phyloP scores from a whole-genome alignment of 1,284 basidiomycete genomes.

The Heterobasidion occidentale region DNA sequence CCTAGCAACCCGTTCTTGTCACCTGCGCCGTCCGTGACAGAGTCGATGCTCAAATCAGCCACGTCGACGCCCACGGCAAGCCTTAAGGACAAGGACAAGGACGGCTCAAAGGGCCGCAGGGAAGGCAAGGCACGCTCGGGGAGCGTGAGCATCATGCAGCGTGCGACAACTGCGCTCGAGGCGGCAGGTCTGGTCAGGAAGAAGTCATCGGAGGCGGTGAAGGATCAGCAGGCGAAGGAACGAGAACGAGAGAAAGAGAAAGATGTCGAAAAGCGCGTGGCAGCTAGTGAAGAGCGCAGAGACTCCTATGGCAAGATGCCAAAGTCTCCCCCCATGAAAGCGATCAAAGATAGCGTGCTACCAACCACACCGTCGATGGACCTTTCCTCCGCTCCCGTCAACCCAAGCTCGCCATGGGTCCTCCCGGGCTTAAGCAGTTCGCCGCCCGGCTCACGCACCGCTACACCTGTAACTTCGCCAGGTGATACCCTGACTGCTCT shows the following conservation, averaged over 20 bases:
- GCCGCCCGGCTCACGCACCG: slow-evolving; percentile 24
- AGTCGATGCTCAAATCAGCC: slow-evolving; percentile 39
- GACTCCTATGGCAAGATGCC: slow-evolving; percentile 56
- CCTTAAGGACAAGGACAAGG: slow-evolving; percentile 33
- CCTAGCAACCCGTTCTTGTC: slow-evolving; percentile 42
- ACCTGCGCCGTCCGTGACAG: slow-evolving; percentile 49
- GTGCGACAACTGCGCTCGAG: slow-evolving; percentile 83
- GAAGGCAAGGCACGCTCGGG: slow-evolving; percentile 59
- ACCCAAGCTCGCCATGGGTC: slow-evolving; percentile 66
- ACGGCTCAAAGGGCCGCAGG: slow-evolving; percentile 39
- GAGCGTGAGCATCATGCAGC: slow-evolving; percentile 89
- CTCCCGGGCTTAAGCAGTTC: slow-evolving; percentile 41
- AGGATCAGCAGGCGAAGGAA: slow-evolving; percentile 47
- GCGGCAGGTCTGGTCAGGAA: slow-evolving; percentile 75
- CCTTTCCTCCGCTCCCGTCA: slow-evolving; percentile 29
- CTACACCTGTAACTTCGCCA: slow-evolving; percentile 46
- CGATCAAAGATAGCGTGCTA: slow-evolving; percentile 38
- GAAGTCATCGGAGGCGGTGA: slow-evolving; percentile 66
- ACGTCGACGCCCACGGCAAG: slow-evolving; percentile 60
- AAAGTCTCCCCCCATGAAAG: slow-evolving; percentile 59
- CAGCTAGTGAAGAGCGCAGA: slow-evolving; percentile 49
- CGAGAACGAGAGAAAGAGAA: slow-evolving; percentile 30
- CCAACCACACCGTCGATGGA: slow-evolving; percentile 44
- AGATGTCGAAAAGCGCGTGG: slow-evolving; percentile 32
- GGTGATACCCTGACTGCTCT: slow-evolving; percentile 46